phyloP scores from a whole-genome alignment of 352 stramenopile genomes.

The Phytophthora constricta region DNA sequence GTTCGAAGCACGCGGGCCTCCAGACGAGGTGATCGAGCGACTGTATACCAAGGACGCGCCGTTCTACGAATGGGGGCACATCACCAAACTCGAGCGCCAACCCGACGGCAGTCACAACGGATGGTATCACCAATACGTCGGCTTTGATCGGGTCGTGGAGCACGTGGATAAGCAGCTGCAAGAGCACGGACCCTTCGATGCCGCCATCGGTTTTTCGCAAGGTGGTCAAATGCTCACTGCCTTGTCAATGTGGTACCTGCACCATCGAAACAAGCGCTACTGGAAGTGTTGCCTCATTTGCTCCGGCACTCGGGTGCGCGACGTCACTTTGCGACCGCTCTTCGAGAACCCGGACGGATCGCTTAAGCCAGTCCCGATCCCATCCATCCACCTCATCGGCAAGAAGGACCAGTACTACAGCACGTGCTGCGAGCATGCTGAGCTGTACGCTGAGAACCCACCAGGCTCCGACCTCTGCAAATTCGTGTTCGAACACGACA shows the following conservation, averaged over 20 bases:
- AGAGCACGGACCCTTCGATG: constrained; percentile 56
- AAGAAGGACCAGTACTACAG: constrained; percentile 54
- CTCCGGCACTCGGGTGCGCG: constrained; percentile 36
- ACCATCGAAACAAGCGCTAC: constrained; percentile 26
- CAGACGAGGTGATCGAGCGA: constrained; percentile 46
- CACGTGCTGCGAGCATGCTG: constrained; percentile 40
- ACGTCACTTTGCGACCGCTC: constrained; percentile 28
- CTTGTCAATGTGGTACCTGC: constrained; percentile 48
- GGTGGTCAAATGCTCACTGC: constrained; percentile 54
- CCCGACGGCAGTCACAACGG: constrained; percentile 28
- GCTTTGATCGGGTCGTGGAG: constrained; percentile 48
- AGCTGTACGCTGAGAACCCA: constrained; percentile 32
- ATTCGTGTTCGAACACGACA: constrained; percentile 39
- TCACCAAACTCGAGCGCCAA: constrained; percentile 31
- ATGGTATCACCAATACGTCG: constrained; percentile 50
- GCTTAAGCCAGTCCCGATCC: constrained; percentile 44
- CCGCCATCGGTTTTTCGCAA: constrained; percentile 70
- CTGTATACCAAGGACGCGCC: constrained; percentile 41
- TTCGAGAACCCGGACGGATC: constrained; percentile 42
- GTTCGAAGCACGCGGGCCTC: constrained; percentile 34
- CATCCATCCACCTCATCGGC: constrained; percentile 64
- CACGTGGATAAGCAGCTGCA: constrained; percentile 52
- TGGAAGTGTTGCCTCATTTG: constrained; percentile 63
- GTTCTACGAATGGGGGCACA: constrained; percentile 52
- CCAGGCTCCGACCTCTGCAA: constrained; percentile 10